Percentiles rank a stretch among this genome's conserved stretches.
Evolutionary conservation across 805 yeast genomes (phyloP).

Genomic region (Maudiozyma serrabonitensis): DNA sequence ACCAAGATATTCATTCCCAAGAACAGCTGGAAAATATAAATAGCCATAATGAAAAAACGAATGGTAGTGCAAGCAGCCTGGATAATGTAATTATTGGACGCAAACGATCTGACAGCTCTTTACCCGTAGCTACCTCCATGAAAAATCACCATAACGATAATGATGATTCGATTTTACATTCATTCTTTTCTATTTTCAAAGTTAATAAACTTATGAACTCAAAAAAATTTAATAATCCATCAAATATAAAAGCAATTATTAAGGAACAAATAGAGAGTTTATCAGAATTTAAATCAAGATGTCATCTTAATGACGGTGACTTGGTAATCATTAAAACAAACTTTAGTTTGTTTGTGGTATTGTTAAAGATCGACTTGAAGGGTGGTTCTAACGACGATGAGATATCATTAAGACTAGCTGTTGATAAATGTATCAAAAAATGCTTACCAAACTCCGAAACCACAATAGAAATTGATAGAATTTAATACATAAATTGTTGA

Average conservation of each 20-base stretch:
- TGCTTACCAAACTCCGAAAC: constrained; percentile 21
- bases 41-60: not conserved
- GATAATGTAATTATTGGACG: constrained; percentile 1
- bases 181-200: not conserved
- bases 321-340: constrained; percentile 53
- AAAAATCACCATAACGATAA: not conserved
- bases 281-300: constrained; percentile 44
- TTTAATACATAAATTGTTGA: not conserved
- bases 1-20: constrained; percentile 4
- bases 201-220: no score
- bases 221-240: constrained; percentile 8
- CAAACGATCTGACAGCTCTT: constrained; percentile 9
- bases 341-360: constrained; percentile 47
- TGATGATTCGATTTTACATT: not conserved
- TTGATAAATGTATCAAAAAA: constrained; percentile 21
- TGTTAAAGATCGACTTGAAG: constrained; percentile 45
- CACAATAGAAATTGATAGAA: constrained; percentile 25
- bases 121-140: constrained; percentile 10
- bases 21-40: not conserved
- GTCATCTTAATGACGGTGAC: constrained; percentile 34
- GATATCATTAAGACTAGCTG: constrained; percentile 34
- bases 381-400: constrained; percentile 74
- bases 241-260: constrained; percentile 31
- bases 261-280: constrained; percentile 37
- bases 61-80: not conserved